Evolutionary conservation across 1,284 basidiomycete genomes (phyloP).

Genomic region (Thelephora terrestris): DNA sequence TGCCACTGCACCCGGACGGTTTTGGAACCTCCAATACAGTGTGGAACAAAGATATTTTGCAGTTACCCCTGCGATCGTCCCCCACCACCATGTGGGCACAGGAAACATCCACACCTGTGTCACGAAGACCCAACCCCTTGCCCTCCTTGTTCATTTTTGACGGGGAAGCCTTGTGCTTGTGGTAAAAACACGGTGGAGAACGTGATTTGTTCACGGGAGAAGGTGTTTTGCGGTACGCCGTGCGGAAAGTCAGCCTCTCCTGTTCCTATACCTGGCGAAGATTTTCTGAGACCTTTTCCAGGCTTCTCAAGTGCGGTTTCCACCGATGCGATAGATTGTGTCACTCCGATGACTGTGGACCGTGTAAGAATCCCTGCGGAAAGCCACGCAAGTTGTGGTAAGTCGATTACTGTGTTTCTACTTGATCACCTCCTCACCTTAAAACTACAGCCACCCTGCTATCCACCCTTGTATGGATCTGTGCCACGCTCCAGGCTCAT

Average conservation of each 20-base stretch:
- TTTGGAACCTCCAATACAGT: slow-evolving; percentile 64
- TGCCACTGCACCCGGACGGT: slow-evolving; percentile 73
- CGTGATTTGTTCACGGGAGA: slow-evolving; percentile 71
- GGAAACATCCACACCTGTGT: slow-evolving; percentile 66
- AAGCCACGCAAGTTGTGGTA: slow-evolving; percentile 78
- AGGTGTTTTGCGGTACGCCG: slow-evolving; percentile 70
- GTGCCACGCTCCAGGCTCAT: slow-evolving; percentile 82
- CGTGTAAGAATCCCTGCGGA: slow-evolving; percentile 67
- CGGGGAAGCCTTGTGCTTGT: slow-evolving; percentile 74
- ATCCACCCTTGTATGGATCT: slow-evolving; percentile 63
- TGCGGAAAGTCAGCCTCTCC: slow-evolving; percentile 57
- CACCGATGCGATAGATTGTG: slow-evolving; percentile 77
- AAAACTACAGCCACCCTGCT: slow-evolving; percentile 35
- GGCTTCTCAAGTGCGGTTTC: slow-evolving; percentile 70
- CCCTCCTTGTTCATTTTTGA: slow-evolving; percentile 78
- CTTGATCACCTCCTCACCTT: background rate
- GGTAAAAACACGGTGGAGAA: slow-evolving; percentile 72
- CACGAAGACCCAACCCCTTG: slow-evolving; percentile 61
- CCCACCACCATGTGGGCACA: slow-evolving; percentile 71
- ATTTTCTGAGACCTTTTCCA: slow-evolving; percentile 15
- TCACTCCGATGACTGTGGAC: slow-evolving; percentile 71
- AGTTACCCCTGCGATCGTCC: slow-evolving; percentile 69
- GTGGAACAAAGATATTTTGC: slow-evolving; percentile 72
- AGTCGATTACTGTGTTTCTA: slow-evolving; percentile 14
- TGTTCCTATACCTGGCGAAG: background rate